Conservation (phyloP, 305 asterid species). For the Rubia tinctorum region DNA sequence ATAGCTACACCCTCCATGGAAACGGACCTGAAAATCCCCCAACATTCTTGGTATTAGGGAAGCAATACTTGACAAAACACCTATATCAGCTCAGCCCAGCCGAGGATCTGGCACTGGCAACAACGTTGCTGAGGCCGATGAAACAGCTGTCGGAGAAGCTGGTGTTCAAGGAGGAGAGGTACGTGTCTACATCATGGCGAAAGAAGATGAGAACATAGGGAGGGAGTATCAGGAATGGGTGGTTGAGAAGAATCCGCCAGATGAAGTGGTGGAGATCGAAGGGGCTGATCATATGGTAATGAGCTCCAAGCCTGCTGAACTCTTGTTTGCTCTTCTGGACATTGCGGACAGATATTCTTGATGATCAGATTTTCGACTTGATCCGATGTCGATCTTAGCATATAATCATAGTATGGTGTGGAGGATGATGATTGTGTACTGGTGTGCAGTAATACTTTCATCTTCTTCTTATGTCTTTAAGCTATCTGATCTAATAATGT, state of each 20-base stretch:
- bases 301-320: slow-evolving; percentile 25
- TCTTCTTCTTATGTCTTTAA: no score
- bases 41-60: slow-evolving; percentile 13
- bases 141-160: slow-evolving; percentile 21
- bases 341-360: slow-evolving; percentile 7
- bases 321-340: slow-evolving; percentile 4
- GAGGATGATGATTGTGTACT: no score
- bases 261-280: slow-evolving; percentile 18
- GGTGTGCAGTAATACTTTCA: no score
- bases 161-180: slow-evolving; percentile 7
- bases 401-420: no score
- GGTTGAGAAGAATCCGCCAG: slow-evolving; percentile 20
- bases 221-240: slow-evolving; percentile 23
- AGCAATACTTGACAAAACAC: background rate
- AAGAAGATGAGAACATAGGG: slow-evolving; percentile 13
- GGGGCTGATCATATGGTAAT: slow-evolving; percentile 33
- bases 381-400: no score
- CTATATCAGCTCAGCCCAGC: slow-evolving; percentile 21
- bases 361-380: background rate
- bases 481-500: no score
- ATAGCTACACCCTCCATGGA: background rate
- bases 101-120: slow-evolving; percentile 31
- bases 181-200: slow-evolving; percentile 23
- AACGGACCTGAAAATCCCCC: slow-evolving; percentile 23
- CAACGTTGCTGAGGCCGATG: slow-evolving; percentile 22